Evolutionary conservation across 2,329 filamentous ascomycete species (phyloP).

Genomic region (Paecilomyces dactylethromorphus): DNA sequence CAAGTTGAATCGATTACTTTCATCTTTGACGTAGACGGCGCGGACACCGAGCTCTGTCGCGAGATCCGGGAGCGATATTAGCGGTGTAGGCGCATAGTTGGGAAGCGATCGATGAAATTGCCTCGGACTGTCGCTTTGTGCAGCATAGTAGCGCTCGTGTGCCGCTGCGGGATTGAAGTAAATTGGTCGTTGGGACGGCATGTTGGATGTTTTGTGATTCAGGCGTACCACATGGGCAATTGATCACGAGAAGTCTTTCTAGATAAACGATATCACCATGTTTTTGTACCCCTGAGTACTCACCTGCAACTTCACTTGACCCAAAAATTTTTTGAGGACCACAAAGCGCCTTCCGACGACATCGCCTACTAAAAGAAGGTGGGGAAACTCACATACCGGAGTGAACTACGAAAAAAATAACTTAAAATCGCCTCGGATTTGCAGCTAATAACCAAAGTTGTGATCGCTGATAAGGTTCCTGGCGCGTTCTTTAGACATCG

Average conservation of each 20-base stretch:
- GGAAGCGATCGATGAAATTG: constrained; percentile 56
- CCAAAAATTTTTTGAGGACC: background rate
- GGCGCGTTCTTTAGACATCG: background rate
- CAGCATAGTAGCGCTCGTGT: background rate
- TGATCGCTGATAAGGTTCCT: constrained; percentile 7
- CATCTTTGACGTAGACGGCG: constrained; percentile 63
- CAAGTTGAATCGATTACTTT: constrained; percentile 60
- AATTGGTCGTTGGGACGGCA: background rate
- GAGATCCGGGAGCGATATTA: constrained; percentile 48
- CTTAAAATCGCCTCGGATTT: background rate
- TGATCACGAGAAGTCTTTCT: background rate
- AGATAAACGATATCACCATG: background rate
- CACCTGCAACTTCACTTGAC: background rate
- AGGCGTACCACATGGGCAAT: background rate
- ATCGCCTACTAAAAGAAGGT: background rate
- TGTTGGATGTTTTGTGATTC: background rate
- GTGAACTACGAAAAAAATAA: background rate
- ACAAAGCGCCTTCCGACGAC: background rate
- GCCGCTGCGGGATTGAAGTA: background rate
- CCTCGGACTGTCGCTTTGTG: background rate
- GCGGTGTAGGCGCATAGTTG: constrained; percentile 49
- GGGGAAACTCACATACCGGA: background rate
- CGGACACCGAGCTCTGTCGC: constrained; percentile 53
- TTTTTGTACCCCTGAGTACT: background rate
- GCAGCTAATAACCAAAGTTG: background rate